These are phyloP conservation scores for Lactifluus subvellereus DNA, from an alignment of 768 basidiomycete species.

Conservation along the genomic window DNA sequence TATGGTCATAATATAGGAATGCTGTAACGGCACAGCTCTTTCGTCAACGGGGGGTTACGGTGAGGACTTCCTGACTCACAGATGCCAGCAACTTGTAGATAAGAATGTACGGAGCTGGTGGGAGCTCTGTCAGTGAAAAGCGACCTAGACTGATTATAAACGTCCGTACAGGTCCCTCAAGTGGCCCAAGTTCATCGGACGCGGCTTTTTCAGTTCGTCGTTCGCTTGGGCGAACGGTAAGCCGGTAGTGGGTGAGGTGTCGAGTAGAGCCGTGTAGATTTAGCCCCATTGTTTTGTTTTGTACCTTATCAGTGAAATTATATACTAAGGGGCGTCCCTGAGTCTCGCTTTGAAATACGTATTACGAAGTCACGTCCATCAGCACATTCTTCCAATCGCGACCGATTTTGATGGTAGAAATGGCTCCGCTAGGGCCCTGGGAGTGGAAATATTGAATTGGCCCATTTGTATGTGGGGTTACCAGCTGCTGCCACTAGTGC, in stretches of 20 bases:
- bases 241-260: background rate
- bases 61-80: background rate
- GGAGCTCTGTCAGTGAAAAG: background rate
- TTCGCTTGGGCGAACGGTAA: background rate
- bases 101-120: background rate
- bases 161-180: background rate
- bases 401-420: conserved; percentile 1
- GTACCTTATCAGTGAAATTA: background rate
- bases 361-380: background rate
- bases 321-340: background rate
- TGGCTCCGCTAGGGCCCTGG: no score
- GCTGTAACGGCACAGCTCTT: conserved; percentile 19
- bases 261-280: no score
- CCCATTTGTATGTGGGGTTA: background rate
- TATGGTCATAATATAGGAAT: conserved; percentile 31
- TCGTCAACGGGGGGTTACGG: background rate
- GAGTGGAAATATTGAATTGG: background rate
- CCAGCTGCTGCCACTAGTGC: background rate
- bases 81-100: background rate
- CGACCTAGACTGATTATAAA: background rate
- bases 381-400: background rate
- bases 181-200: background rate
- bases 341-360: background rate
- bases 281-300: background rate
- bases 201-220: background rate